A percentile compares a stretch with the other conserved stretches of the same genome.
Evolutionary conservation across 371 early-diverging fungal genomes (phyloP).

Genomic region (Haplosporangium sp.): DNA sequence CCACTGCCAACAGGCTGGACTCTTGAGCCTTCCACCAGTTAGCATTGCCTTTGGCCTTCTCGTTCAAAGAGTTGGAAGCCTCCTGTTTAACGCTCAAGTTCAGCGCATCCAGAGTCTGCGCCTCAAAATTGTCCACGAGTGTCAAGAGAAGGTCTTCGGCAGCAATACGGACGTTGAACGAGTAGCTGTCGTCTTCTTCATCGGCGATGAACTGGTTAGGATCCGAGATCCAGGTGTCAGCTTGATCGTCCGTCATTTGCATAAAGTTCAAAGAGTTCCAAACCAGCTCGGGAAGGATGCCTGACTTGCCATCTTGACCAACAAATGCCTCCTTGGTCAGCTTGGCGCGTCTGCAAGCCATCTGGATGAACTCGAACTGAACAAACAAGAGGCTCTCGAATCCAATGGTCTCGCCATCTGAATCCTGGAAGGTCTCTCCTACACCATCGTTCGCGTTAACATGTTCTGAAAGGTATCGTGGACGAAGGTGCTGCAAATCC

Average conservation of each 20-base stretch:
- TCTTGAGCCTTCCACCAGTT: conserved; percentile 89
- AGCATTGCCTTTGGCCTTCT: conserved; percentile 26
- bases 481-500: conserved; percentile 66
- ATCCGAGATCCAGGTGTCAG: conserved; percentile 84
- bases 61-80: conserved; percentile 25
- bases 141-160: conserved; percentile 78
- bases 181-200: conserved; percentile 87
- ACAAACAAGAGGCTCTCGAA: conserved; percentile 77
- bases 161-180: conserved; percentile 86
- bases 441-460: conserved; percentile 67
- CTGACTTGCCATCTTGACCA: conserved; percentile 58
- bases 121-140: conserved; percentile 69
- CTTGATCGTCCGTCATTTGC: conserved; percentile 87
- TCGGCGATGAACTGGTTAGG: conserved; percentile 90
- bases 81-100: conserved; percentile 52
- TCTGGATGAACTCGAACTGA: conserved; percentile 76
- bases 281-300: conserved; percentile 72
- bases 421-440: conserved; percentile 72
- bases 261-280: conserved; percentile 74
- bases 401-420: conserved; percentile 82
- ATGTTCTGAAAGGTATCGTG: conserved; percentile 67
- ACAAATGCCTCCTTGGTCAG: conserved; percentile 57
- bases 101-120: conserved; percentile 59
- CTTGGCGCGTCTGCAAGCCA: conserved; percentile 65
- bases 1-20: conserved; percentile 81